phyloP scores from a whole-genome alignment of 768 basidiomycete species.

The Leccinum longicurvipes region DNA sequence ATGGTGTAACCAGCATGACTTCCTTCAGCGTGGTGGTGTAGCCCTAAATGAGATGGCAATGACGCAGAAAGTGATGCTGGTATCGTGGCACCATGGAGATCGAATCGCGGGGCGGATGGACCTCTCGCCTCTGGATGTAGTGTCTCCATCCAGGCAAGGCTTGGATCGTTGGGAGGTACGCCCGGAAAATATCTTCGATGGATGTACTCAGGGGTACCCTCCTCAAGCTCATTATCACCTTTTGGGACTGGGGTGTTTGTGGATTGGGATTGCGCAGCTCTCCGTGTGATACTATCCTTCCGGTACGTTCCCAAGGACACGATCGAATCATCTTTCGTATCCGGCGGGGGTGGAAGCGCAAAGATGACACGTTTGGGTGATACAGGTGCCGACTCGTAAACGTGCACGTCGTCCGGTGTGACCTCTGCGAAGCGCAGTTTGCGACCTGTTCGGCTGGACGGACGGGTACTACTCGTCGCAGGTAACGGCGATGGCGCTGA shows the following conservation, averaged over 20 bases:
- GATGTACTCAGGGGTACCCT: constrained; percentile 81
- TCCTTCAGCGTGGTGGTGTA: constrained; percentile 86
- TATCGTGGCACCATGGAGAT: constrained; percentile 72
- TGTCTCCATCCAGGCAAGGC: constrained; percentile 72
- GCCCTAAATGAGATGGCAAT: constrained; percentile 79
- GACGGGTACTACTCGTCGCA: constrained; percentile 51
- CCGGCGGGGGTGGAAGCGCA: constrained; percentile 48
- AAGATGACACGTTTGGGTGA: constrained; percentile 61
- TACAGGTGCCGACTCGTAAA: constrained; percentile 78
- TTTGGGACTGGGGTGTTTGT: background rate
- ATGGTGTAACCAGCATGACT: constrained; percentile 83
- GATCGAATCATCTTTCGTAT: constrained; percentile 25
- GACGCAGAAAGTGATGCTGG: constrained; percentile 47
- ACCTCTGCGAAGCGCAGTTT: constrained; percentile 75
- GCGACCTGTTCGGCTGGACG: constrained; percentile 51
- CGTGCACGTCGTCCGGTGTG: constrained; percentile 69
- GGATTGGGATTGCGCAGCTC: background rate
- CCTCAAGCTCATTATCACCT: constrained; percentile 41
- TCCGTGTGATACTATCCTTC: constrained; percentile 10
- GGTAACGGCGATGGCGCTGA: constrained; percentile 42
- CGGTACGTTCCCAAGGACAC: constrained; percentile 41
- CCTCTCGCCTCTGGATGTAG: constrained; percentile 9
- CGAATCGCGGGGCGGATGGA: constrained; percentile 55
- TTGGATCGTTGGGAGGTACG: constrained; percentile 64
- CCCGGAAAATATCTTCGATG: constrained; percentile 80